Base-by-base conservation (phyloP, 768 basidiomycete species). In the Boletus coccyginus region DNA sequence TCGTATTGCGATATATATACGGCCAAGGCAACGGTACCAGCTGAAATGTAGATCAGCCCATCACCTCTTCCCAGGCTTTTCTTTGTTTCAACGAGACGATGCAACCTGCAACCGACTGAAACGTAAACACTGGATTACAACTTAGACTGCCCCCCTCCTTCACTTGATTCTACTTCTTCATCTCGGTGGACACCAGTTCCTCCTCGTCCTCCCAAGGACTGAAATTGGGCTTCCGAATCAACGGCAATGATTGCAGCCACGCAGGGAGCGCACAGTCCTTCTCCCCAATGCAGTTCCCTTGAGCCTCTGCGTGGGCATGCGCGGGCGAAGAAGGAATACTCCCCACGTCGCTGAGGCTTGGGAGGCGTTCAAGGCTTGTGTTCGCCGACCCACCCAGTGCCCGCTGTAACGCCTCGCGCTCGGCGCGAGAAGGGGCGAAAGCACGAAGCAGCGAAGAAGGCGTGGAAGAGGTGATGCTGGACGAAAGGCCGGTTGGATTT, bases 181-280 rank as follows among this genome's bases (percentile, higher is more conserved):
- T 41, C 46, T 61, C 64, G 19, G 46, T 49, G 56, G 60, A 61
- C 51, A 58, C 61, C 46, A 47, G 65, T 47, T 86, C 86, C 59
- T 89, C 88, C 59, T 89, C 88, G 63, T 90, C 88, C 46, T 86
- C 89, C 88, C 88, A 91, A 33, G 89, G 89, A 64, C 88, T 90
- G 66, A 90, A 92, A 57, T 86, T 87, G 55, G 82, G 76, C 73
- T 88, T 89, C 57, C 82, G 78, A 60, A 82, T 77, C 61, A 81
- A 77, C 38, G 87, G 85, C 57, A 88, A 66, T n/a, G 81, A 76
- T 62, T 84, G 82, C 58, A 89, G 68, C 89, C 88, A 88, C 45
- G 82, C 78, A n/a, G 86, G 85, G 50, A 87, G 69, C 17, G 72
- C 70, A 49, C 74, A 48, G 13, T 64, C 62, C 52, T 67, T 70